Conservation (phyloP, 176 grass and related monocot genomes). For the Bolboschoenus planiculmis region DNA sequence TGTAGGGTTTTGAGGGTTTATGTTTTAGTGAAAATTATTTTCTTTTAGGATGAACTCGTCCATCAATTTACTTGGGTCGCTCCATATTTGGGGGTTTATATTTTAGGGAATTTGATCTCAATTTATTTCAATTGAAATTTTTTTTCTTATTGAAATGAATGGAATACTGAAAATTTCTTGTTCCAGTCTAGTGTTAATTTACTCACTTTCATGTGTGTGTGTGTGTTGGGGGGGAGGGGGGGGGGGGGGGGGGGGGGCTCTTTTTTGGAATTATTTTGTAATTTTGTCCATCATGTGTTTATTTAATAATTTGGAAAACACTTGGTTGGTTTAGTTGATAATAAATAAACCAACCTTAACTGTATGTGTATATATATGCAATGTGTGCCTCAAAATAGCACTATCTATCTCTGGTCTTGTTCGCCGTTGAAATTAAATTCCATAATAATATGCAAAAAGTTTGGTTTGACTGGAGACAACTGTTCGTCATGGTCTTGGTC, state of each 20-base stretch:
- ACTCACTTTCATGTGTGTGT: not conserved
- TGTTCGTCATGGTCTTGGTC: conserved; percentile 19
- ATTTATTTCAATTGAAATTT: not conserved
- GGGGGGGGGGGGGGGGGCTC: too few relatives aligned
- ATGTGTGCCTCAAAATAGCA: not conserved
- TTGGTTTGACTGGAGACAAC: not conserved
- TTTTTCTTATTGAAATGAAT: not conserved
- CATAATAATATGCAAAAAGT: not conserved
- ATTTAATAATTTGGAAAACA: too few relatives aligned
- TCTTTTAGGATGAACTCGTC: not conserved
- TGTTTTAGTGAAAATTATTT: not conserved
- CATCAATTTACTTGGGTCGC: too few relatives aligned
- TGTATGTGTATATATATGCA: not conserved
- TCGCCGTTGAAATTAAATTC: conserved; percentile 10
- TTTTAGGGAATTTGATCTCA: too few relatives aligned
- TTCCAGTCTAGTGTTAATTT: too few relatives aligned
- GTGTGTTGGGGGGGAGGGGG: too few relatives aligned
- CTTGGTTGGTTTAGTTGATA: too few relatives aligned
- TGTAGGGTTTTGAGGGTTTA: not conserved
- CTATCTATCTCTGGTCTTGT: not conserved
- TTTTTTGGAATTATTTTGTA: not conserved
- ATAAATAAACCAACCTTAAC: not conserved
- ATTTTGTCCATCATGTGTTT: not conserved
- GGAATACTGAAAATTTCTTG: not conserved
- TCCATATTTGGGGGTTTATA: too few relatives aligned